Conservation (phyloP, 805 yeast genomes). For the Grigorovia transvaalensis region DNA sequence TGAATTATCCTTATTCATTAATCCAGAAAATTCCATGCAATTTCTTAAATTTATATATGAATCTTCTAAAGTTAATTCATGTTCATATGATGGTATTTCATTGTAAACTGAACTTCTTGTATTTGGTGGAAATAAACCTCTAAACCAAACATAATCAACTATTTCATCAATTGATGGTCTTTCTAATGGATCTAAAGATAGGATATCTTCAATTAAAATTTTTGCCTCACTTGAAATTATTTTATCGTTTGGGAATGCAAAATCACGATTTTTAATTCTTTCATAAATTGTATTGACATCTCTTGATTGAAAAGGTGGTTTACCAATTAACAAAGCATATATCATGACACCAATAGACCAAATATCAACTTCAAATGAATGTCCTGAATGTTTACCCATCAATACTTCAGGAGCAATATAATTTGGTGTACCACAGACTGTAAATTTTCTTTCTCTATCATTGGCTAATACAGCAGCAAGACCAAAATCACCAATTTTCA, state of each 20-base stretch:
- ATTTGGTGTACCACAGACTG: conserved; percentile 98
- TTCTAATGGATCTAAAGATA: conserved; percentile 64
- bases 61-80: conserved; percentile 45
- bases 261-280: conserved; percentile 76
- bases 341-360: conserved; percentile 98
- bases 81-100: conserved; percentile 52
- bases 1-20: conserved; percentile 15
- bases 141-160: conserved; percentile 77
- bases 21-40: conserved; percentile 56
- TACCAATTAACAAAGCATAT: conserved; percentile 84
- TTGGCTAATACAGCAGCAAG: conserved; percentile 86
- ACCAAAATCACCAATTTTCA: conserved; percentile 96
- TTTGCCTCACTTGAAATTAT: conserved; percentile 61
- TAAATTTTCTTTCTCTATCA: conserved; percentile 65
- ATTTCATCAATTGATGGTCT: conserved; percentile 78
- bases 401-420: conserved; percentile 97
- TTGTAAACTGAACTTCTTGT: conserved; percentile 36
- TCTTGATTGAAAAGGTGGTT: conserved; percentile 96
- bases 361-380: conserved; percentile 87
- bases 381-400: conserved; percentile 80
- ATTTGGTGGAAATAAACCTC: conserved; percentile 75
- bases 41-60: conserved; percentile 57
- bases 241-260: conserved; percentile 63
- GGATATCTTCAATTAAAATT: conserved; percentile 57
- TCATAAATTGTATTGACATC: conserved; percentile 89